phyloP scores from a whole-genome alignment of 2,329 filamentous ascomycete species.

The Pestalotiopsis fici region DNA sequence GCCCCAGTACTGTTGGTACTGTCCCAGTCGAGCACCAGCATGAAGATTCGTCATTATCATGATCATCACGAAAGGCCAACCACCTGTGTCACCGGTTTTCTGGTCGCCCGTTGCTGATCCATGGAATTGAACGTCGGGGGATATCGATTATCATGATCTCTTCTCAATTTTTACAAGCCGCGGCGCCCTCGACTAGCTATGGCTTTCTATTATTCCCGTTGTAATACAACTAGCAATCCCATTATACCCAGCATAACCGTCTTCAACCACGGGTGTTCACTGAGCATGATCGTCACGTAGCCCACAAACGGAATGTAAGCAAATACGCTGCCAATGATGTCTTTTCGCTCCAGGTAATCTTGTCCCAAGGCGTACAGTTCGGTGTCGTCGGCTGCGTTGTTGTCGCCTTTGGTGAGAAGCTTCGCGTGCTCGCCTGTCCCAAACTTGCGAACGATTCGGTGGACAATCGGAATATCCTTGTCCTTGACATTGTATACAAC shows the following conservation, averaged over 20 bases:
- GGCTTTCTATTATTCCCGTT: constrained; percentile 70
- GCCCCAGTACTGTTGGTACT: too few species aligned
- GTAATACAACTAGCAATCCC: constrained; percentile 89
- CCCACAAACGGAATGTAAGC: constrained; percentile 94
- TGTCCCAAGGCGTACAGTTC: constrained; percentile 85
- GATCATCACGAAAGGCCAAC: background rate
- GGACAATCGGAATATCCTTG: constrained; percentile 97
- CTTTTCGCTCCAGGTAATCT: constrained; percentile 81
- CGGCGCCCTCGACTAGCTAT: background rate
- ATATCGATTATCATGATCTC: background rate
- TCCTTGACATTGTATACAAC: constrained; percentile 78
- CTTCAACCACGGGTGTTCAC: constrained; percentile 96
- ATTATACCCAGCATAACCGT: constrained; percentile 92
- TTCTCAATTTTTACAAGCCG: background rate
- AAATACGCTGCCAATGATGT: constrained; percentile 91
- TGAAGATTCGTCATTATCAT: too few species aligned
- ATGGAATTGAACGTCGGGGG: background rate
- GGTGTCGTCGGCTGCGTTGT: constrained; percentile 91
- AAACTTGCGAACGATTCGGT: constrained; percentile 81
- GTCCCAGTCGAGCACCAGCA: too few species aligned
- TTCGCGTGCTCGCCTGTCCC: constrained; percentile 62
- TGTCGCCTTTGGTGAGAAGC: constrained; percentile 95
- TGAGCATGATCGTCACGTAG: constrained; percentile 94
- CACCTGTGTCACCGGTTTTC: background rate
- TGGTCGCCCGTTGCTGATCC: background rate